Base-by-base conservation (phyloP, 441 rosid genomes). In the Macaranga tanarius region DNA sequence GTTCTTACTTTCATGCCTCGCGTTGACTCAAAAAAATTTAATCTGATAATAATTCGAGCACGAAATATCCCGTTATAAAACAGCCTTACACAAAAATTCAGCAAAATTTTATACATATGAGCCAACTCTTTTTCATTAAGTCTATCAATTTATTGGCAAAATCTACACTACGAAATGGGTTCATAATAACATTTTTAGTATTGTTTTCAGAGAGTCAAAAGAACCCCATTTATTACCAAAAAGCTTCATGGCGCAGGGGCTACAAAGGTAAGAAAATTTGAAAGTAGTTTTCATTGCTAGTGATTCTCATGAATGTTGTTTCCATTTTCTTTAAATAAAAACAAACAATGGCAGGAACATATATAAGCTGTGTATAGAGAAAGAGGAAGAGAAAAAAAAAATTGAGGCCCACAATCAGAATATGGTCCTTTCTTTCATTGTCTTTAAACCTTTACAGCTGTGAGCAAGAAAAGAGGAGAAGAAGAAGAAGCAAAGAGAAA, bases 391-490 rank as follows among this genome's bases (percentile, higher is more conserved):
- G 38, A 28, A 8, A 50, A 38, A 17, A 20, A 8, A 31, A n/a
- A 22, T 38, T 17, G 15, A 48, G 78, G 64, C 73, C 82, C 81
- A 59, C 72, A 40, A 25, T 63, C 10, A 19, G 17, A 17, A 65
- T 2, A 9, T 23, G 50, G 58, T 62, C 76, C 65, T 61, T 76
- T 69, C 75, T 78, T 74, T 64, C 67, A 19, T 71, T 75, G 67
- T 77, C 67, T 68, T 69, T 70, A 54, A 23, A 62, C 57, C 86
- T 87, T 85, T 87, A 87, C 89, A 87, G 91, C 87, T 84, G 86
- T 79, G 47, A 1, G 34, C 77, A 78, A 44, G 56, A 52, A 52
- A 17, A 19, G 13, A 52, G 56, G 11, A 51, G 61, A 5, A 26
- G 45, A 2, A 47, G 25, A 69, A 72, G 71, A 63, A 54, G 51